Conservation (phyloP, 352 stramenopile genomes). For the Globisporangium solare region DNA sequence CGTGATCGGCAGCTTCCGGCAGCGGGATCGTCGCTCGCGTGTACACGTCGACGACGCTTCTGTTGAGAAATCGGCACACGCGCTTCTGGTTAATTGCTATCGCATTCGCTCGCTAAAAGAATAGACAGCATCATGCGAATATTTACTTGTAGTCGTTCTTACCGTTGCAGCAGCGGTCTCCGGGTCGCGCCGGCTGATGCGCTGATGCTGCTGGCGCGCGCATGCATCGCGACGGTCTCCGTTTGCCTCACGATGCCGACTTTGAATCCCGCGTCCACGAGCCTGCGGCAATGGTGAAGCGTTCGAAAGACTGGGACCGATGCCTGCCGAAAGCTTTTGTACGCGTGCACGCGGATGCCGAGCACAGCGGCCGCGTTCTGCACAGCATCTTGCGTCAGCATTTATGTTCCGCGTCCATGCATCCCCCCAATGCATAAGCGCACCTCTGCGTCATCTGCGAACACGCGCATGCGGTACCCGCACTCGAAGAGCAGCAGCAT, state of each 20-base stretch:
- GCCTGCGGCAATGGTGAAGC: conserved; percentile 29
- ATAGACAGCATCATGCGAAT: not conserved
- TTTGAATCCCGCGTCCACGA: conserved; percentile 44
- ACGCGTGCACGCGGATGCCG: conserved; percentile 29
- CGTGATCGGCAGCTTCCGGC: conserved; percentile 10
- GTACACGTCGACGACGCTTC: conserved; percentile 38
- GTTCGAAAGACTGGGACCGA: conserved; percentile 45
- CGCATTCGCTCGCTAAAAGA: not conserved
- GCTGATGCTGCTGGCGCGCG: not conserved
- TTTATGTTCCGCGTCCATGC: not conserved
- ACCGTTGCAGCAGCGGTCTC: not conserved
- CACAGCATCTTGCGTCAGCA: not conserved
- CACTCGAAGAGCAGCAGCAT: conserved; percentile 72
- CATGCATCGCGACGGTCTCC: conserved; percentile 31
- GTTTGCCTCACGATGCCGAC: conserved; percentile 71
- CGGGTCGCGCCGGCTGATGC: not conserved
- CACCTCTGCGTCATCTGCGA: conserved; percentile 62
- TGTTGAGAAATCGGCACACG: conserved; percentile 8
- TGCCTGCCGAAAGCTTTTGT: conserved; percentile 37
- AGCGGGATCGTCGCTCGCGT: conserved; percentile 39
- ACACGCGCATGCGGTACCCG: conserved; percentile 79
- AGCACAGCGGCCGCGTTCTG: conserved; percentile 32
- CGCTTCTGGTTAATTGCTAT: not conserved
- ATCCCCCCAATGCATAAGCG: not conserved
- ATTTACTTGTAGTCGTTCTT: too few relatives aligned